These are phyloP conservation scores for Phytopythium delawarense DNA, from an alignment of 352 stramenopile species.

Conservation along the genomic window DNA sequence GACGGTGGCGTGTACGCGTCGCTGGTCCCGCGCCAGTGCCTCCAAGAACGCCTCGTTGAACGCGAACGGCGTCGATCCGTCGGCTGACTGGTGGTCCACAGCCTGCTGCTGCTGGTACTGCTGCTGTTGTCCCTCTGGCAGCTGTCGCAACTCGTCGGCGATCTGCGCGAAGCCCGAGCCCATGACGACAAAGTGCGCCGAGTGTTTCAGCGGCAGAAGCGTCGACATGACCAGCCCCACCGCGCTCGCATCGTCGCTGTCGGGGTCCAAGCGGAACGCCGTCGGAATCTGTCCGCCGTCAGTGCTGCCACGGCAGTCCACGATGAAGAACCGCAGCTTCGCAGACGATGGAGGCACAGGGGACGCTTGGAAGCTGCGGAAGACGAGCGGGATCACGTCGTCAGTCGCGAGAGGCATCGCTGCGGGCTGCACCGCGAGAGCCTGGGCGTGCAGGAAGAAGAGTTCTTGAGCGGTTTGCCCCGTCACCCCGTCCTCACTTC, in stretches of 20 bases:
- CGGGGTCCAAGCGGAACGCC: conserved; percentile 72
- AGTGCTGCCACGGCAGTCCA: conserved; percentile 60
- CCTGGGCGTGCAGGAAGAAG: conserved; percentile 57
- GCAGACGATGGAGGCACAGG: conserved; percentile 16
- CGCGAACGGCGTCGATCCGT: conserved; percentile 28
- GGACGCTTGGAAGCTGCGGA: conserved; percentile 57
- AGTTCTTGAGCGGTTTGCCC: conserved; percentile 30
- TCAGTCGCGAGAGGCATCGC: conserved; percentile 49
- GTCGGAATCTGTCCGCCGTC: conserved; percentile 59
- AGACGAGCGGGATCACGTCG: conserved; percentile 68
- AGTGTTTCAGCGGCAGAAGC: conserved; percentile 54
- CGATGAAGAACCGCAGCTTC: conserved; percentile 66
- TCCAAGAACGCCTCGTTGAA: conserved; percentile 58
- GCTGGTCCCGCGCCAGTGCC: conserved; percentile 59
- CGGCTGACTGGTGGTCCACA: background rate
- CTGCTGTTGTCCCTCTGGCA: conserved; percentile 15
- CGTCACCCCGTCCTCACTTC: conserved; percentile 20
- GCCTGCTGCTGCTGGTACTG: conserved; percentile 21
- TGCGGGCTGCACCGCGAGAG: conserved; percentile 39
- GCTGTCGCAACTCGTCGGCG: conserved; percentile 46
- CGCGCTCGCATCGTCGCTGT: conserved; percentile 45
- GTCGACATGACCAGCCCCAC: conserved; percentile 68
- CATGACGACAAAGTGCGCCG: conserved; percentile 78
- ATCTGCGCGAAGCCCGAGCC: conserved; percentile 71
- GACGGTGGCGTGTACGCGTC: conserved; percentile 59